Conservation (phyloP, 2,329 filamentous ascomycete species). For the Ceratocystis harringtonii region DNA sequence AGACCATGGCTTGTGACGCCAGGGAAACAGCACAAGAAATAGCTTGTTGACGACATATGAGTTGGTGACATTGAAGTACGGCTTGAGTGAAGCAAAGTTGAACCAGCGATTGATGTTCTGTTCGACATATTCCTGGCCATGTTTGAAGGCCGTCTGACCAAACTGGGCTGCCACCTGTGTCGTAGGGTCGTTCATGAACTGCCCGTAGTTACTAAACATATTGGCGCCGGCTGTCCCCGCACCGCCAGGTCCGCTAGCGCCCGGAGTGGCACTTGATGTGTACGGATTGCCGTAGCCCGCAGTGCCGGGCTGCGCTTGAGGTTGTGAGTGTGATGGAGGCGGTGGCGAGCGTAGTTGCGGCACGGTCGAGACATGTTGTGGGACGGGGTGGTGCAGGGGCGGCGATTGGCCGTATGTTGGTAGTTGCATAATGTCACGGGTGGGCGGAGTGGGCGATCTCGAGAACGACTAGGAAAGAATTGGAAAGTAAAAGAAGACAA, state of each 20-base stretch:
- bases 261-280: slow-evolving; percentile 33
- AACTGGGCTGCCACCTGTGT: slow-evolving; percentile 92
- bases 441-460: background rate
- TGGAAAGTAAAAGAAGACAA: background rate
- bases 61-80: slow-evolving; percentile 99
- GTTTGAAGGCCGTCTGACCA: slow-evolving; percentile 78
- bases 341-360: slow-evolving; percentile 92
- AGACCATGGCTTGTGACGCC: slow-evolving; percentile 95
- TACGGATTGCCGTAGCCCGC: slow-evolving; percentile 56
- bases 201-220: slow-evolving; percentile 60
- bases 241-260: background rate
- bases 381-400: slow-evolving; percentile 90
- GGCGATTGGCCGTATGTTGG: slow-evolving; percentile 69
- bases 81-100: slow-evolving; percentile 83
- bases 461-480: background rate
- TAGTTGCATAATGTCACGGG: slow-evolving; percentile 57
- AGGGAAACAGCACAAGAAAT: slow-evolving; percentile 85
- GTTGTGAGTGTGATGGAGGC: slow-evolving; percentile 56
- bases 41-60: slow-evolving; percentile 91
- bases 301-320: slow-evolving; percentile 27
- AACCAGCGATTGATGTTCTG: slow-evolving; percentile 77
- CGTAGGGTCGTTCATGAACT: slow-evolving; percentile 91
- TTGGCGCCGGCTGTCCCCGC: slow-evolving; percentile 27
- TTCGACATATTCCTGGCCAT: slow-evolving; percentile 87
- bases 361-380: slow-evolving; percentile 95